Evolutionary conservation across 192 early-diverging fungal species (phyloP).

Genomic region (Rhizoclosmatium globosum): DNA sequence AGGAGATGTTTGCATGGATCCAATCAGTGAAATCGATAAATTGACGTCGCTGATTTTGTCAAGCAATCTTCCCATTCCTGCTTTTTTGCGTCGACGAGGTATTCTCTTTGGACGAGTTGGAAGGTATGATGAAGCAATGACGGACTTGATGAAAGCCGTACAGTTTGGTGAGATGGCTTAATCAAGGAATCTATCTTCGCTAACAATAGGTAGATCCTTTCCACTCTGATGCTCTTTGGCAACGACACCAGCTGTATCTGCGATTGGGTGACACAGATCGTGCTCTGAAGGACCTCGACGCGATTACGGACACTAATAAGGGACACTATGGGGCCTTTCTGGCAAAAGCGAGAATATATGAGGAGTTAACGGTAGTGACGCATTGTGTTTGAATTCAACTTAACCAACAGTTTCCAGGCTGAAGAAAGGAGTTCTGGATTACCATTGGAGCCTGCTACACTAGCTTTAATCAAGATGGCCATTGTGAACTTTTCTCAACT

Average conservation of each 20-base stretch:
- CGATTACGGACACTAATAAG: constrained; percentile 60
- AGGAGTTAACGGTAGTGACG: constrained; percentile 42
- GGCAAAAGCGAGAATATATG: constrained; percentile 60
- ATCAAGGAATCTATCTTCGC: not conserved
- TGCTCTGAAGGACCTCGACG: constrained; percentile 58
- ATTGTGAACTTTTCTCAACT: constrained; percentile 63
- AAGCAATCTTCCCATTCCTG: constrained; percentile 51
- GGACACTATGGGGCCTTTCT: constrained; percentile 53
- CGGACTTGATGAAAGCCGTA: constrained; percentile 57
- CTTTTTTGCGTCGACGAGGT: constrained; percentile 52
- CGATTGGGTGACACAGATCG: constrained; percentile 48
- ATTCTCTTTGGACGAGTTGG: constrained; percentile 47
- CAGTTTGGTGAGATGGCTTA: constrained; percentile 42
- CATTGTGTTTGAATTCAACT: too few relatives aligned
- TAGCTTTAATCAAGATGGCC: constrained; percentile 55
- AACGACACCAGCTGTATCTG: constrained; percentile 60
- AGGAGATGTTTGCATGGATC: constrained; percentile 33
- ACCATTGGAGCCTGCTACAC: not conserved
- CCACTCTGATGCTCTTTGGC: constrained; percentile 61
- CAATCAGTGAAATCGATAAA: constrained; percentile 44
- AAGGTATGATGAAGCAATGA: constrained; percentile 46
- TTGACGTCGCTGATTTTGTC: constrained; percentile 45
- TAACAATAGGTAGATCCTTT: constrained; percentile 54
- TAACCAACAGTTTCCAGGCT: not conserved
- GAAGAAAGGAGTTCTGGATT: not conserved